Conservation (phyloP, 768 basidiomycete species). For the Boletus subparvulus region DNA sequence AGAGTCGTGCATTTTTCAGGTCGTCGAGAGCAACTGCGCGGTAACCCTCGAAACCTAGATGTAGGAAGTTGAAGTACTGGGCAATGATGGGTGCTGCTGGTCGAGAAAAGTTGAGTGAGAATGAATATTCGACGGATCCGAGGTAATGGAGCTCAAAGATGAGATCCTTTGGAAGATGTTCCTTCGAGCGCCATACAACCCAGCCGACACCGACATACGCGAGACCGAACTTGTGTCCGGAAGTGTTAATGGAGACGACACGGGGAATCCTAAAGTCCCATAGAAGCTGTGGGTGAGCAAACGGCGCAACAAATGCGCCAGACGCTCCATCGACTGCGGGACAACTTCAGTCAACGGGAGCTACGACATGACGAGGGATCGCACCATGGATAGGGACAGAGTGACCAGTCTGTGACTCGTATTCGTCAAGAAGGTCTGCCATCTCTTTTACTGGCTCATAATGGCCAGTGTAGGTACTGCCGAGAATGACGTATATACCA, state of each 20-base stretch:
- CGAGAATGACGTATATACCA: slow-evolving; percentile 62
- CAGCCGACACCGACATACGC: slow-evolving; percentile 61
- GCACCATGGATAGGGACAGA: slow-evolving; percentile 44
- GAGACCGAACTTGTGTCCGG: slow-evolving; percentile 63
- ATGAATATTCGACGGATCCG: slow-evolving; percentile 69
- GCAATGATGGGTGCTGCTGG: slow-evolving; percentile 61
- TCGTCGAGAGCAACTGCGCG: slow-evolving; percentile 46
- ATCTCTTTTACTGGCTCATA: slow-evolving; percentile 86
- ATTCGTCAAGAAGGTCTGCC: slow-evolving; percentile 65
- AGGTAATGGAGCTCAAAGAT: slow-evolving; percentile 62
- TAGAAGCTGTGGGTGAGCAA: slow-evolving; percentile 48
- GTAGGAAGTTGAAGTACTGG: slow-evolving; percentile 64
- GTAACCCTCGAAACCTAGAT: slow-evolving; percentile 58
- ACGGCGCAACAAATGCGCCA: slow-evolving; percentile 64
- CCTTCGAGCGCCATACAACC: slow-evolving; percentile 59
- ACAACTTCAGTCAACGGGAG: background rate
- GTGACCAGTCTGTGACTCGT: slow-evolving; percentile 46
- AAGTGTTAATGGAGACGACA: slow-evolving; percentile 58
- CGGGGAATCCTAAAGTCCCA: slow-evolving; percentile 65
- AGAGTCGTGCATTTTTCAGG: slow-evolving; percentile 61
- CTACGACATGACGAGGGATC: slow-evolving; percentile 26
- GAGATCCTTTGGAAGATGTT: slow-evolving; percentile 63
- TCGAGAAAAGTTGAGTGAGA: slow-evolving; percentile 62
- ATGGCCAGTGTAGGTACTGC: slow-evolving; percentile 57
- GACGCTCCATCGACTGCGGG: slow-evolving; percentile 55